Evolutionary conservation across 2,329 filamentous ascomycete species (phyloP).

Genomic region (Ophiostoma ips): DNA sequence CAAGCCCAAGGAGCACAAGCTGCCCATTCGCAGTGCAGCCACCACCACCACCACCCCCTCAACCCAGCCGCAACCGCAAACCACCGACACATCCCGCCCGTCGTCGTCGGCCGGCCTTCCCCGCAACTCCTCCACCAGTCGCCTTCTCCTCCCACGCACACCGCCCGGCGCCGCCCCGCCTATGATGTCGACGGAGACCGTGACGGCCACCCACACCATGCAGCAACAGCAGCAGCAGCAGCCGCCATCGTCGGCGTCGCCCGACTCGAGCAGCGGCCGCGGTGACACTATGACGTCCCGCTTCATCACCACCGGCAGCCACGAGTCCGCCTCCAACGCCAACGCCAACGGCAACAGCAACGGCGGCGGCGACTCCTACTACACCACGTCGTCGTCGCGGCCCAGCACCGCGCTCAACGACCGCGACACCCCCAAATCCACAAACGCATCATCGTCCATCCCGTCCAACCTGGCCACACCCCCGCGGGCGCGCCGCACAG

Average conservation of each 20-base stretch:
- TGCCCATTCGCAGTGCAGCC: constrained; percentile 1
- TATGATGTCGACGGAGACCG: constrained; percentile 45
- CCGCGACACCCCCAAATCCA: constrained; percentile 17
- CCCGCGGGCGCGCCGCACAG: not conserved
- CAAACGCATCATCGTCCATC: constrained; percentile 14
- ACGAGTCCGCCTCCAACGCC: constrained; percentile 32
- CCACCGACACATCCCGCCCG: not conserved
- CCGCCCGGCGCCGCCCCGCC: constrained; percentile 48
- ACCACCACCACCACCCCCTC: not conserved
- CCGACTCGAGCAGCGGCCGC: constrained; percentile 24
- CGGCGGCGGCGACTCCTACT: constrained; percentile 41
- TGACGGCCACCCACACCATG: constrained; percentile 19
- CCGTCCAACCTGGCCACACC: not conserved
- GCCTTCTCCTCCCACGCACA: constrained; percentile 40
- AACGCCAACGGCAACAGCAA: constrained; percentile 32
- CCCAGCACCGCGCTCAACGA: constrained; percentile 8
- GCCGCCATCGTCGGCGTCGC: constrained; percentile 16
- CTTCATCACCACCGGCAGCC: constrained; percentile 33
- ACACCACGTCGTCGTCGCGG: constrained; percentile 22
- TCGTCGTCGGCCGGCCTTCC: not conserved
- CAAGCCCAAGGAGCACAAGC: not conserved
- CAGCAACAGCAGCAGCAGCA: no score
- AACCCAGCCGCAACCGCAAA: not conserved
- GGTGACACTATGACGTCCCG: constrained; percentile 42
- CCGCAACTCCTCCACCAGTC: constrained; percentile 5